A percentile compares a stretch with the other conserved stretches of the same genome.
Evolutionary conservation across 2,329 filamentous ascomycete genomes (phyloP).

Genomic region (Emericellopsis cladophorae): DNA sequence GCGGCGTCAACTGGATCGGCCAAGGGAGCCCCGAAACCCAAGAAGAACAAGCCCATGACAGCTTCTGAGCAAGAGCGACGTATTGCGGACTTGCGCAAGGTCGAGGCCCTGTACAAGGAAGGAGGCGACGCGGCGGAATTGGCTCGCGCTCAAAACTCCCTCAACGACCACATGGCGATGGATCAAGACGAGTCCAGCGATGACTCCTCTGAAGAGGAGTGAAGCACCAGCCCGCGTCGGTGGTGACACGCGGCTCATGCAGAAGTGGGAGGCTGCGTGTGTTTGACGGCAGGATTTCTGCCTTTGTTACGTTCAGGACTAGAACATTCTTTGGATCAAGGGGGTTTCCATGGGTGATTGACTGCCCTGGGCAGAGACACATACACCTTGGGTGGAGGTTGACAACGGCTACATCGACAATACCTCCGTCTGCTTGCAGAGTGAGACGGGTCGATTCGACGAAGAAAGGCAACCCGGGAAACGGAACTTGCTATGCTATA

Average conservation of each 20-base stretch:
- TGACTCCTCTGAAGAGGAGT: slow-evolving; percentile 6
- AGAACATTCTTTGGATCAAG: neutral
- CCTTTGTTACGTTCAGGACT: neutral
- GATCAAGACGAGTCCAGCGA: slow-evolving; percentile 5
- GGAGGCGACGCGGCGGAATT: slow-evolving; percentile 5
- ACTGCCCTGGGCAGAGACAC: too few species aligned
- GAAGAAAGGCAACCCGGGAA: too few species aligned
- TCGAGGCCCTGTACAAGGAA: slow-evolving; percentile 29
- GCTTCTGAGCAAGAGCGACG: slow-evolving; percentile 55
- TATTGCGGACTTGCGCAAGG: slow-evolving; percentile 46
- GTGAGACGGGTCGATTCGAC: too few species aligned
- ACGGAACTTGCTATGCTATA: too few species aligned
- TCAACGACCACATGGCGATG: neutral
- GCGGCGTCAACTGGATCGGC: slow-evolving; percentile 1
- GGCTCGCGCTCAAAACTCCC: too few species aligned
- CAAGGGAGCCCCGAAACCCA: slow-evolving; percentile 33
- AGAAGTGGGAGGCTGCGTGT: neutral
- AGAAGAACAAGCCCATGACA: slow-evolving; percentile 68
- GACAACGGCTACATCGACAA: too few species aligned
- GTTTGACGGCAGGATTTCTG: neutral
- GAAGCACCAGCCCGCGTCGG: neutral
- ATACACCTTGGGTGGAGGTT: too few species aligned
- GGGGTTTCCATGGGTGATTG: too few species aligned
- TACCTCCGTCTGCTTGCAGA: too few species aligned
- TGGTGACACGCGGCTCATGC: too few species aligned